Evolutionary conservation across 805 yeast genomes (phyloP), one percentile per base, ranked within the genome.

Genomic region (Kregervanrija fluxuum): DNA sequence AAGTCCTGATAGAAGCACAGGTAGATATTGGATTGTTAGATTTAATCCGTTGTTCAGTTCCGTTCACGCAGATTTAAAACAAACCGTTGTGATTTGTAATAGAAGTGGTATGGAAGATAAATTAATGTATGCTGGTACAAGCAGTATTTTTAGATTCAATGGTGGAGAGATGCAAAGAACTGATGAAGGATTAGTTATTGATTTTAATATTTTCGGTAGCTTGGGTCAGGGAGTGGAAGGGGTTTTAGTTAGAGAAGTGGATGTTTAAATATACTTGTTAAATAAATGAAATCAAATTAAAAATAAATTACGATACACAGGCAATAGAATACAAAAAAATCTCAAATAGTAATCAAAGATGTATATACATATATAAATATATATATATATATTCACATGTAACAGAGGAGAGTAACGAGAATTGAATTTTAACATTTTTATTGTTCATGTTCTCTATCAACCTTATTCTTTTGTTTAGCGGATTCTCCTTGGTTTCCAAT

Each of bases 71-170:
- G 14, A 37, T 22, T 46, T 42, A 38, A 44, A 53, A 42, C 44
- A 54, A 44, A 11, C 62, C 54, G 71, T 82, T 11, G 74, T 82
- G 0, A 56, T 79, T 5, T 78, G 88, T 53, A 88, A 89, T 58
- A 68, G 97, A 49, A 66, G 77, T 9, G 97, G 97, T 0, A 66
- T 82, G n/a, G 96, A 89, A 57, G 80, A 70, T 40, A 75, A 73
- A 35, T 73, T 79, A 1, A 61, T 79, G 49, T 87, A 82, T 50
- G 88, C 81, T 1, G 91, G 95, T 4, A 72, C 85, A 1, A 68
- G 79, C 3, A 69, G 73, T 16, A 75, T 86, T 3, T 60, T 76
- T 37, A 72, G 75, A 48, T 82, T 84, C 52, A 70, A 70, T 48
- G 77, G 77, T 0, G 51, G 55, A 3, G 56, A 57, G 0, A 43